These are phyloP conservation scores for Gossypium schwendimanii DNA, from an alignment of 441 rosid species.

Conservation along the genomic window DNA sequence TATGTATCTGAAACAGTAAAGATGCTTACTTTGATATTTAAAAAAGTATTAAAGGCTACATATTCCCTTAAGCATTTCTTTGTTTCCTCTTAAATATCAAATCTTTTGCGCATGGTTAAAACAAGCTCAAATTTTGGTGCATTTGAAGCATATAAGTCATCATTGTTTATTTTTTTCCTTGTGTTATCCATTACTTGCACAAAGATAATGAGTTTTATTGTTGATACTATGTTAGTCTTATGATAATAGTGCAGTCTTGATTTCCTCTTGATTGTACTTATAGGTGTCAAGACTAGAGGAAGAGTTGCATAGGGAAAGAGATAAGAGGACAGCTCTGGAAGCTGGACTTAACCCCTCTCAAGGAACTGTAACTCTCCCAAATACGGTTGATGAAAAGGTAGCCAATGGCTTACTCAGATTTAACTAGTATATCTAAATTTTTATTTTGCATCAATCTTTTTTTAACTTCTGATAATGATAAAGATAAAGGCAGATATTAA, in stretches of 20 bases:
- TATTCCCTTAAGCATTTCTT: not conserved
- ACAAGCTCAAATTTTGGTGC: not conserved
- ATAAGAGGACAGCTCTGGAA: slow-evolving; percentile 57
- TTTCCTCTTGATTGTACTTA: not conserved
- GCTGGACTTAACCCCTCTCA: slow-evolving; percentile 47
- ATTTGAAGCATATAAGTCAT: not conserved
- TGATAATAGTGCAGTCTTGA: not conserved
- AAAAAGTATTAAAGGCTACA: not conserved
- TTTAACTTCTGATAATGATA: slow-evolving; percentile 24
- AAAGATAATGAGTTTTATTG: not conserved
- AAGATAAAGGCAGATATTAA: slow-evolving; percentile 59
- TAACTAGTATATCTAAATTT: slow-evolving; percentile 14
- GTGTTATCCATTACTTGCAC: not conserved
- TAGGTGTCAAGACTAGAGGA: slow-evolving; percentile 80
- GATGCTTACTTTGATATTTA: not conserved
- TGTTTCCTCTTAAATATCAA: not conserved
- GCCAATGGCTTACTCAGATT: slow-evolving; percentile 18
- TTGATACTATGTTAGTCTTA: not conserved
- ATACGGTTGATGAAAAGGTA: slow-evolving; percentile 55
- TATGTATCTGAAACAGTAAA: slow-evolving; percentile 1
- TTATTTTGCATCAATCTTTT: slow-evolving; percentile 13
- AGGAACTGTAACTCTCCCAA: slow-evolving; percentile 32
- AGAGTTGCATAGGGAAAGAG: slow-evolving; percentile 71
- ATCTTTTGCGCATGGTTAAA: not conserved
- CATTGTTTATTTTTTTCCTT: not conserved